phyloP scores from a whole-genome alignment of 164 flowering plant genomes.

The Aristolochia fimbriata region DNA sequence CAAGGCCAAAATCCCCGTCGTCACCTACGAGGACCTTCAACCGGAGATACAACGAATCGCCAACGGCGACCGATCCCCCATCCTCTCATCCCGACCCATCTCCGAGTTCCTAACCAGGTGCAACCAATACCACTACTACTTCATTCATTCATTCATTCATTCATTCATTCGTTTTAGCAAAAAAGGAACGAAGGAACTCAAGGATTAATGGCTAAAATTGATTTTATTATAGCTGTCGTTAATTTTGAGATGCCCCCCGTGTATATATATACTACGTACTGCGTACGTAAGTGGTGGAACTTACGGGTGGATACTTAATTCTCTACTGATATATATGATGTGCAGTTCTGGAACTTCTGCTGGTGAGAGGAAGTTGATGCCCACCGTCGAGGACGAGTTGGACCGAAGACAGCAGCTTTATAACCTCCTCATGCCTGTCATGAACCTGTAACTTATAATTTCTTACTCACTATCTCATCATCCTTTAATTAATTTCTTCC shows the following conservation, averaged over 20 bases:
- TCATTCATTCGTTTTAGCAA: too few species aligned
- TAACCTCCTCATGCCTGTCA: conserved; percentile 36
- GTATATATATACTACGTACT: too few species aligned
- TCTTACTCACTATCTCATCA: too few species aligned
- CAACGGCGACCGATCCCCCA: conserved; percentile 35
- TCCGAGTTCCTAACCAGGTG: conserved; percentile 44
- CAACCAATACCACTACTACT: too few species aligned
- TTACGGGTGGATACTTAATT: background rate
- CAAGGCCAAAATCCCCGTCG: conserved; percentile 26
- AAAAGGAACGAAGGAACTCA: too few species aligned
- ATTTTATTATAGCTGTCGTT: too few species aligned
- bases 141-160: too few species aligned
- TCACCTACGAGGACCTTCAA: conserved; percentile 33
- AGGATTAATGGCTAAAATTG: too few species aligned
- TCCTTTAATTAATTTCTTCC: too few species aligned
- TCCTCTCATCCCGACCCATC: conserved; percentile 28
- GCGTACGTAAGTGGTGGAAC: background rate
- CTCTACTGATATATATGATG: too few species aligned
- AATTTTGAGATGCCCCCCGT: too few species aligned
- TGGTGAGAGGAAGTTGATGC: conserved; percentile 38
- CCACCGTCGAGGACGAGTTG: conserved; percentile 28
- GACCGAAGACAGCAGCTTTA: conserved; percentile 32
- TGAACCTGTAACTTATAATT: conserved; percentile 38
- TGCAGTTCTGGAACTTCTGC: conserved; percentile 40
- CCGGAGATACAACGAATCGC: conserved; percentile 37